Evolutionary conservation across 2,329 filamentous ascomycete species (phyloP).

Genomic region (Penicillium italicum): DNA sequence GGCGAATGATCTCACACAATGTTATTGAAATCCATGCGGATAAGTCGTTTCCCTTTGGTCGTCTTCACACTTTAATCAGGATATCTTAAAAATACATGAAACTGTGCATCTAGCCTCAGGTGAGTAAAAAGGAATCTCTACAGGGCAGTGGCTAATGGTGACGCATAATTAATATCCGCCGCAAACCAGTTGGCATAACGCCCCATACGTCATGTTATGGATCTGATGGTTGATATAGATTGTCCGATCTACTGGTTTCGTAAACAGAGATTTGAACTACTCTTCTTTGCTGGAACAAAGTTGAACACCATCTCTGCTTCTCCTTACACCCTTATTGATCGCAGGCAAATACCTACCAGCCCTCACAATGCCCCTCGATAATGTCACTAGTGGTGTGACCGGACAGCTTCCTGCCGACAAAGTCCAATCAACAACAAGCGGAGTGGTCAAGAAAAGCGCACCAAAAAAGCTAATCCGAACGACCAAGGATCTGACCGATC

Average conservation of each 20-base stretch:
- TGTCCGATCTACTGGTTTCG: not conserved
- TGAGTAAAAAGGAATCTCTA: not conserved
- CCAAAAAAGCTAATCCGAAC: conserved; percentile 16
- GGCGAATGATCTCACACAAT: not conserved
- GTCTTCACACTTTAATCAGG: not conserved
- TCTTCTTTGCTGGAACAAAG: not conserved
- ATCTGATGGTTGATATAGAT: conserved; percentile 14
- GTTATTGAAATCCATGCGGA: not conserved
- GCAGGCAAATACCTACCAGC: not conserved
- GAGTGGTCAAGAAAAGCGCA: conserved; percentile 15
- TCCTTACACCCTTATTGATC: not conserved
- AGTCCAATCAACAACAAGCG: conserved; percentile 11
- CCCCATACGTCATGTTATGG: conserved; percentile 25
- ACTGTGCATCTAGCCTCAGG: too few relatives aligned
- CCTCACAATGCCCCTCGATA: conserved; percentile 27
- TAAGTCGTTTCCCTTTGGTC: not conserved
- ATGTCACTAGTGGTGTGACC: conserved; percentile 21
- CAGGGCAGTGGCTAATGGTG: not conserved
- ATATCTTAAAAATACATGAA: not conserved
- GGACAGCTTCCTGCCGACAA: conserved; percentile 20
- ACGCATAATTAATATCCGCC: conserved; percentile 17
- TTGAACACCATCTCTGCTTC: not conserved
- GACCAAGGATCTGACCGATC: conserved; percentile 19
- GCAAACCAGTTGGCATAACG: conserved; percentile 20
- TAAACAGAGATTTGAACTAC: not conserved